Evolutionary conservation across 2,329 filamentous ascomycete species (phyloP).

Genomic region (Sclerotinia spermophila): DNA sequence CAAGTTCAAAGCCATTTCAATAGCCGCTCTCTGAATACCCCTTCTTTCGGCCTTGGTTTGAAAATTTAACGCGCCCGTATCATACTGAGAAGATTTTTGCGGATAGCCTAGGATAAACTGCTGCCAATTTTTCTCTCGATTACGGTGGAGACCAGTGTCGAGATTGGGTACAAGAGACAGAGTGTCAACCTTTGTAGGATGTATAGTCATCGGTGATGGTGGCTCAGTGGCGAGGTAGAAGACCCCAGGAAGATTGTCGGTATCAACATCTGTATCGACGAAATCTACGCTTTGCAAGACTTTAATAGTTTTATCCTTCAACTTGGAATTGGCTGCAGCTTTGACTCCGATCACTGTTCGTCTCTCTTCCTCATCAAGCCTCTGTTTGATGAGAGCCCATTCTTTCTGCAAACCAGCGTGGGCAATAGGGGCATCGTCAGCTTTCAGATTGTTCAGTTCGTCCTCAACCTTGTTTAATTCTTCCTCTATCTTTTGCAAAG

Average conservation of each 20-base stretch:
- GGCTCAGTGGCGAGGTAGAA: conserved; percentile 11
- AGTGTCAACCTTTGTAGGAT: not conserved
- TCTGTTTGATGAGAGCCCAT: not conserved
- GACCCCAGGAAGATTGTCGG: conserved; percentile 10
- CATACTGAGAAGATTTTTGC: not conserved
- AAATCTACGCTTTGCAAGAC: conserved; percentile 9
- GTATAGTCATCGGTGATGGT: not conserved
- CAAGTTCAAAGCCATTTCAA: conserved; percentile 31
- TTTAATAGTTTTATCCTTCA: not conserved
- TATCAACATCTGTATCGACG: conserved; percentile 1
- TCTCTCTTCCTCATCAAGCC: not conserved
- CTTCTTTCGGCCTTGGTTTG: conserved; percentile 31
- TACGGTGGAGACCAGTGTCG: not conserved
- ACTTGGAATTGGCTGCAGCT: not conserved
- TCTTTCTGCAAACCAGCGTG: not conserved
- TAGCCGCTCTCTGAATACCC: conserved; percentile 32
- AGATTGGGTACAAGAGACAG: conserved; percentile 1
- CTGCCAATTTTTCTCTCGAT: conserved; percentile 1
- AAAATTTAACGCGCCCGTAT: conserved; percentile 23
- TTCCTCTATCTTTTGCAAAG: not conserved
- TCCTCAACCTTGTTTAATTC: not conserved
- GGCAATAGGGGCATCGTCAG: not conserved
- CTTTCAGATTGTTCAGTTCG: not conserved
- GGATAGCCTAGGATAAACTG: conserved; percentile 10
- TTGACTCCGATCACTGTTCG: not conserved